Percentiles rank a stretch among this genome's conserved stretches.
Conservation (phyloP, 2,329 filamentous ascomycete genomes). For the Fusarium aywerte region DNA sequence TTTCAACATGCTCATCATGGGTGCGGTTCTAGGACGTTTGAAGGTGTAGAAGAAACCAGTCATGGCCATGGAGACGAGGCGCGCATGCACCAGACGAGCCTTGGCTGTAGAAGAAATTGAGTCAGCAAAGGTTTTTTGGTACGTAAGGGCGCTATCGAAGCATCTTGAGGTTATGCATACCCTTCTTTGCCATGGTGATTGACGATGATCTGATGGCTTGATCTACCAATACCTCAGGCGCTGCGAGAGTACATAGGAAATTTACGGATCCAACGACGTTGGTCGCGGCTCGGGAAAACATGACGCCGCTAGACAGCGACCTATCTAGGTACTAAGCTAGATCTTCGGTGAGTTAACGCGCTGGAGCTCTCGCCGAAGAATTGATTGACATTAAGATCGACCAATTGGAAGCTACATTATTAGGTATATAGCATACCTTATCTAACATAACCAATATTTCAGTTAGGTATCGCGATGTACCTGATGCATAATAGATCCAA, state of each 20-base stretch:
- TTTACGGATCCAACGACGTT: constrained; percentile 37
- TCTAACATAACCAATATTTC: constrained; percentile 19
- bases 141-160: background rate
- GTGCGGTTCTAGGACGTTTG: constrained; percentile 80
- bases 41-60: constrained; percentile 97
- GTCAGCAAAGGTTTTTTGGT: constrained; percentile 13
- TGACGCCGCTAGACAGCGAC: constrained; percentile 22
- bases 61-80: constrained; percentile 97
- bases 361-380: constrained; percentile 12
- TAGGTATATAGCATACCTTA: constrained; percentile 1
- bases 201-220: constrained; percentile 29
- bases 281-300: constrained; percentile 35
- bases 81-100: constrained; percentile 90
- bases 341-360: constrained; percentile 1
- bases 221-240: constrained; percentile 18
- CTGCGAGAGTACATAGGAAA: constrained; percentile 38
- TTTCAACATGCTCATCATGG: constrained; percentile 96
- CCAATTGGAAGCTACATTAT: constrained; percentile 37
- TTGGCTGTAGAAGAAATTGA: constrained; percentile 69
- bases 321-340: background rate
- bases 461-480: constrained; percentile 26
- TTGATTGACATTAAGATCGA: background rate
- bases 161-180: constrained; percentile 19
- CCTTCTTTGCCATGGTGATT: constrained; percentile 46
- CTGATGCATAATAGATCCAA: constrained; percentile 2